Base-by-base conservation (phyloP, 306 rosid species). In the Medicago arabica region DNA sequence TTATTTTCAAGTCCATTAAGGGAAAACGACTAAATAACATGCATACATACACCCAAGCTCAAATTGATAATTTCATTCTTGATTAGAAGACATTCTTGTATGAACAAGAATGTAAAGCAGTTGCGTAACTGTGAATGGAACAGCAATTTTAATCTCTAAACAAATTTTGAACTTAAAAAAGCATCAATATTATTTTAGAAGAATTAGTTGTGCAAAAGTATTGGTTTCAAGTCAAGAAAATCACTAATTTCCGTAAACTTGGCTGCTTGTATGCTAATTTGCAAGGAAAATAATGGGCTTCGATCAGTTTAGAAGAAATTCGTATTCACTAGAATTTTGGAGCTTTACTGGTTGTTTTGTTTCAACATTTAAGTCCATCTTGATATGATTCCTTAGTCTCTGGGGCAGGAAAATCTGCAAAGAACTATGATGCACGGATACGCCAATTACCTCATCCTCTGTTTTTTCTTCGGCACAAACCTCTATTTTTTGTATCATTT, bases 1-100 rank as follows among this genome's bases (percentile, higher is more conserved):
- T 23, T 25, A 69, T 28, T 68, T 49, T 72, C 47, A 81, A 74
- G 60, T 73, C 69, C 72, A 64, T 11, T 21, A 21, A 67, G 36
- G 19, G 66, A 40, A 64, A 39, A 58, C 50, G 59, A 36, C 51
- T 10, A 75, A 34, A 68, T 62, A 43, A 54, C 15, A 71, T 51
- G 53, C 15, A 71, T 49, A 54, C 44, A 34, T 28, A 46, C 13
- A 2, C 62, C 14, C 16, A 62, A 64, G 16, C 62, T 53, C 31
- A 71, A 28, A 28, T 28, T 28, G 4, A 28, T 28, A 58, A 39
- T 13, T 36, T 49, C 44, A 72, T 50, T 72, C 31, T 46, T 25
- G 14, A 64, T 36, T 1, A 18, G 31, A 76, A 59, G 73, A 59
- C 66, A 59, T 59, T 79, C 46, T 63, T 58, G 39, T 49, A 21